Evolutionary conservation across 83 land plant species (phyloP).

Genomic region (Larix sibirica): DNA sequence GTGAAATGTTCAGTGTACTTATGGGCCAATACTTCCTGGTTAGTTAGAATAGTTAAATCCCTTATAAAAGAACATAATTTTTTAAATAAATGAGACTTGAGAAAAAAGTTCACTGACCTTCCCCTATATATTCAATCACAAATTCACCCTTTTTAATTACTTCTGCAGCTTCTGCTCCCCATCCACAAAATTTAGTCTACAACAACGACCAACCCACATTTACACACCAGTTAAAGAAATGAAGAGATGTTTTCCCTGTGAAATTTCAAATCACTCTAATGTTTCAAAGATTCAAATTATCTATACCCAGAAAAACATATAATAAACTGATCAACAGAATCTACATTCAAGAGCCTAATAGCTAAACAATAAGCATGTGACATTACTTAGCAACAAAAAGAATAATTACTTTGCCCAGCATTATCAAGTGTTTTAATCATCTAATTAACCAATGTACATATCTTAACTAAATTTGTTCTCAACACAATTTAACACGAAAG

Average conservation of each 20-base stretch:
- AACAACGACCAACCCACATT: conserved; percentile 10
- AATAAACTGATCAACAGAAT: neutral
- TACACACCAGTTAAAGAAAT: neutral
- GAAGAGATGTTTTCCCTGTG: neutral
- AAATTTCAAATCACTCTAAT: neutral
- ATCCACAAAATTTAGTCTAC: conserved; percentile 88
- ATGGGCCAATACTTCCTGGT: neutral
- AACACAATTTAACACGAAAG: too few relatives aligned
- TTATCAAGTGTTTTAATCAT: neutral
- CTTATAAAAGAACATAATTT: neutral
- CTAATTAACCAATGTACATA: too few relatives aligned
- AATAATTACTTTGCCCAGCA: neutral
- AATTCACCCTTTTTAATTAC: conserved; percentile 75
- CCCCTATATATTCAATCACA: conserved; percentile 89
- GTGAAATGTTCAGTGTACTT: too few relatives aligned
- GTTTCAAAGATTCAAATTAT: neutral
- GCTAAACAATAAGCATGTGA: neutral
- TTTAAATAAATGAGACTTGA: neutral
- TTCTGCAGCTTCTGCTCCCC: conserved; percentile 90
- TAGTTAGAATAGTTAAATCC: neutral
- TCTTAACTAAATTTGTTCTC: too few relatives aligned
- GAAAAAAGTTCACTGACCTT: conserved; percentile 54
- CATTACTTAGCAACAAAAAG: conserved; percentile 1
- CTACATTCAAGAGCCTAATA: neutral
- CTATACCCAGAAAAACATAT: neutral